phyloP scores from a whole-genome alignment of 225 moss, liverwort and hornwort species.

The Polytrichum formosum region DNA sequence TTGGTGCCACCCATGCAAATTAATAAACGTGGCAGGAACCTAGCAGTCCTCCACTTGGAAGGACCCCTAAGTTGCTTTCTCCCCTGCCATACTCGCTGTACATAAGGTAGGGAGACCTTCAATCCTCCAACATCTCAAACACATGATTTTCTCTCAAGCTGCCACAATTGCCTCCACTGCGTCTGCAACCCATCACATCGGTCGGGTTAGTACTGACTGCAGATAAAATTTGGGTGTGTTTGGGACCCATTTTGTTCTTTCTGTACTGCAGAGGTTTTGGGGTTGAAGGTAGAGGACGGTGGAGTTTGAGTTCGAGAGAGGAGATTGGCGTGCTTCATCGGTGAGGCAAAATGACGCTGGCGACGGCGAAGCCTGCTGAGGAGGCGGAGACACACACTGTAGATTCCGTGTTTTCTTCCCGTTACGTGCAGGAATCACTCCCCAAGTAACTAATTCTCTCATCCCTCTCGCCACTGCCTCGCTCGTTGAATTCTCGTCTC shows the following conservation, averaged over 20 bases:
- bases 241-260: background rate
- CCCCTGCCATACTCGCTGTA: background rate
- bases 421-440: conserved; percentile 26
- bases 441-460: conserved; percentile 23
- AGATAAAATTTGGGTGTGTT: too few species aligned
- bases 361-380: conserved; percentile 6
- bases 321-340: background rate
- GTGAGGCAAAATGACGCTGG: conserved; percentile 28
- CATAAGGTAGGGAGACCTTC: too few species aligned
- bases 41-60: conserved; percentile 1
- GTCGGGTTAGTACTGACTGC: too few species aligned
- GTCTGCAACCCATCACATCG: background rate
- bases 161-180: background rate
- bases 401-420: conserved; percentile 47
- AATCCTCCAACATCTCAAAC: too few species aligned
- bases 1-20: too few species aligned
- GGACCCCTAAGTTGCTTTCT: background rate
- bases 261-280: background rate
- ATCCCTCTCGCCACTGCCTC: too few species aligned
- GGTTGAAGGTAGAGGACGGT: too few species aligned
- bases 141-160: background rate
- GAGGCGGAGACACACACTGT: conserved; percentile 3
- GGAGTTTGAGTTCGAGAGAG: background rate
- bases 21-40: background rate
- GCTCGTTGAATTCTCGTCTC: too few species aligned